Base-by-base conservation (phyloP, 164 flowering plant genomes). In the Saururus chinensis region DNA sequence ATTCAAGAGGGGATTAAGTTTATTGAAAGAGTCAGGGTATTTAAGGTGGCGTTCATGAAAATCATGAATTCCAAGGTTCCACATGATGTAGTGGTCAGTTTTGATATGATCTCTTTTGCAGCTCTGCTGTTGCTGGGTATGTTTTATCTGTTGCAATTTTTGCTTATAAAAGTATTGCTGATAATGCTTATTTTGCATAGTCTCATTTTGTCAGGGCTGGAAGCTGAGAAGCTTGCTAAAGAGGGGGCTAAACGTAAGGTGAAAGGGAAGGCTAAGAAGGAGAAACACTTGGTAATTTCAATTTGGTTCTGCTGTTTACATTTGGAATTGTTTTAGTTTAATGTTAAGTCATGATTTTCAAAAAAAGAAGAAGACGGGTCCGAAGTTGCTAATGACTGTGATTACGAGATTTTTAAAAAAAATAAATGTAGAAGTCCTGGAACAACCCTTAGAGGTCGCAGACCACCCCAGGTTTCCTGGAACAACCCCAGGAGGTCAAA, bases 151-250 rank as follows among this genome's bases (percentile, higher is more conserved):
- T 10, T 37, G n/a, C n/a, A n/a, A 1, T 0, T 22, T 54, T 40
- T 40, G 22, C 20, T 9, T 9, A 4, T 7, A 45, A 21, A 35
- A 24, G 40, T 64, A 58, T n/a, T 49, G 26, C 40, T 13, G 22
- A 58, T 17, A n/a, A 8, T 30, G 51, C 23, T 52, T 52, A 49
- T 62, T 57, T 75, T 73, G 66, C 76, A 92, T 97, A 95, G 98
- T 56, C 97, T 97, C 23, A 85, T 90, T 22, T 71, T 93, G 64
- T 79, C 95, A n/a, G 92, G 74, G 37, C 84, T 84, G 82, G 84
- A 83, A 52, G 96, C 77, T 6, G 81, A 84, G 76, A 90, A 88
- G 79, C 95, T 93, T 73, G 90, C 95, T 25, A 88, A 85, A 70
- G 97, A 93, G 71, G 84, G 77, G 51, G 74, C 71, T 40, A 91